phyloP scores from a whole-genome alignment of 2,329 filamentous ascomycete genomes.

The Aspergillus glaucus region DNA sequence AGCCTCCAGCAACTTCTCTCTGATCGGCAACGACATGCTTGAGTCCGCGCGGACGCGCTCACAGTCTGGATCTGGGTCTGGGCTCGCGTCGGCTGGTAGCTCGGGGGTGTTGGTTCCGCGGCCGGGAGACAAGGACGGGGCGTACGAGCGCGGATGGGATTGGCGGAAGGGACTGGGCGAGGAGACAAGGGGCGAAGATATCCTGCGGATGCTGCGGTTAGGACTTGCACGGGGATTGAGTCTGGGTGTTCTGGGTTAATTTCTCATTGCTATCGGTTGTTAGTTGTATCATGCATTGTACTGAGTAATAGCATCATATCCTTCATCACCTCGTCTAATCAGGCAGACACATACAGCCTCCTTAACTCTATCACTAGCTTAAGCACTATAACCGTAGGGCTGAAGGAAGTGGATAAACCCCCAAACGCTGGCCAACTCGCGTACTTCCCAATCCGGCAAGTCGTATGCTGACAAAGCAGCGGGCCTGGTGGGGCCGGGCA shows the following conservation, averaged over 20 bases:
- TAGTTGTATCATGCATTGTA: too few relatives aligned
- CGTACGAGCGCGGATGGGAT: slow-evolving; percentile 60
- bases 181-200: slow-evolving; percentile 57
- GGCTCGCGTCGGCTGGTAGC: slow-evolving; percentile 47
- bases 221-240: slow-evolving; percentile 67
- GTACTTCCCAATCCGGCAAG: too few relatives aligned
- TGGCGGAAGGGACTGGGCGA: slow-evolving; percentile 58
- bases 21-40: slow-evolving; percentile 69
- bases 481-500: too few relatives aligned
- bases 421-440: too few relatives aligned
- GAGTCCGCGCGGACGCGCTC: slow-evolving; percentile 37
- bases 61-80: slow-evolving; percentile 42
- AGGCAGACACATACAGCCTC: too few relatives aligned
- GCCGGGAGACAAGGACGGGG: slow-evolving; percentile 22
- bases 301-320: too few relatives aligned
- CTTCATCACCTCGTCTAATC: too few relatives aligned
- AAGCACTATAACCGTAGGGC: too few relatives aligned
- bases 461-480: too few relatives aligned
- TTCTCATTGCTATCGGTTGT: slow-evolving; percentile 1
- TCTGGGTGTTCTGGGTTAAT: slow-evolving; percentile 25
- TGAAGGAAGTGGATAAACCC: too few relatives aligned
- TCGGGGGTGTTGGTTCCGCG: slow-evolving; percentile 45
- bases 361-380: too few relatives aligned
- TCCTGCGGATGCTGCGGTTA: slow-evolving; percentile 66
- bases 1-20: slow-evolving; percentile 56